Evolutionary conservation across 306 rosid genomes (phyloP).

Genomic region (Prunus kanzakura): DNA sequence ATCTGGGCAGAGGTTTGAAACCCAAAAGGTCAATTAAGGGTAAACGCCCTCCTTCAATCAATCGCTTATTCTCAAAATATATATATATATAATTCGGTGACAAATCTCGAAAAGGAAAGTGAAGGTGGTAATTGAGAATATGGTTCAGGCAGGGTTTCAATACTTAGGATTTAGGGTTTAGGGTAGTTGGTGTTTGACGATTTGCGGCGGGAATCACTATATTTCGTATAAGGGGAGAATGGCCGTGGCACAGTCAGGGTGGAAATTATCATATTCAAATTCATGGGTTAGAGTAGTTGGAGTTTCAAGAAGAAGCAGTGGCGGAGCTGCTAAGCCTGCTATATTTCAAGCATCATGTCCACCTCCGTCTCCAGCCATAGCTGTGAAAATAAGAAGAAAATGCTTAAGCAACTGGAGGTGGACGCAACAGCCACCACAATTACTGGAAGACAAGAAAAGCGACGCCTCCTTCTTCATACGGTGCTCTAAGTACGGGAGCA

Average conservation of each 20-base stretch:
- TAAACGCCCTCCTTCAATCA: too few species aligned
- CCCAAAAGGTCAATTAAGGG: too few species aligned
- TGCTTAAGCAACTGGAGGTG: conserved; percentile 11
- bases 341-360: not conserved
- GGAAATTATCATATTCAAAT: conserved; percentile 8
- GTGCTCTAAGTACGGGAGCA: conserved; percentile 14
- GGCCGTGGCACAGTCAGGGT: conserved; percentile 2
- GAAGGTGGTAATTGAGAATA: too few species aligned
- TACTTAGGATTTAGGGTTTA: too few species aligned
- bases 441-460: not conserved
- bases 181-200: too few species aligned
- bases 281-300: conserved; percentile 12
- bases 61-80: too few species aligned
- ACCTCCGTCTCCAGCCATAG: conserved; percentile 3
- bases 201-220: too few species aligned
- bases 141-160: too few species aligned
- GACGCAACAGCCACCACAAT: conserved; percentile 18
- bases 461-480: conserved; percentile 14
- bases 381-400: not conserved
- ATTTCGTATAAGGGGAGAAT: not conserved
- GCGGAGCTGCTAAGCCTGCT: not conserved
- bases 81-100: too few species aligned
- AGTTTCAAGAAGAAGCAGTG: not conserved
- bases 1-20: too few species aligned
- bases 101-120: too few species aligned